Base-by-base conservation (phyloP, 1,284 basidiomycete genomes). In the Pterula multifida region DNA sequence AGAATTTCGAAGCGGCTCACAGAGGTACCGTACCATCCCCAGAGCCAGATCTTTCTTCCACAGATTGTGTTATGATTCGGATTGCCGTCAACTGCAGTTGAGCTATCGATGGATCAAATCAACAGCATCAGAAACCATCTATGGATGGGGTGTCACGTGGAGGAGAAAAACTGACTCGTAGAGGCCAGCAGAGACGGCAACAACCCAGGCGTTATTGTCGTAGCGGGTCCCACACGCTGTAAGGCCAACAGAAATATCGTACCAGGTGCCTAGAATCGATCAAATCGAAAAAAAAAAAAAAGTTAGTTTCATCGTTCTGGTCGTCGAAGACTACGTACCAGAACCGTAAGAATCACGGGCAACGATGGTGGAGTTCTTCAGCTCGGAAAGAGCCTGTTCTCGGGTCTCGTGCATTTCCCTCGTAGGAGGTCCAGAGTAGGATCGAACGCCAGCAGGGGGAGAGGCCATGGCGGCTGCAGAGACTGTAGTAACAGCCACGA, bases 41-140 rank as follows among this genome's bases (percentile, higher is more conserved):
- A 42, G 39, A 42, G 39, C 39, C 39, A 42, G 39, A 42, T 42
- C 39, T 42, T 42, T 17, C 39, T 42, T 42, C 39, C 39, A 22
- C 39, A 42, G 19, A 42, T 42, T 4, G n/a, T 42, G 39, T 42
- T 42, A 17, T 42, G 39, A 17, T 42, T 42, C 9, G 39, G 39
- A 17, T 42, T 42, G 9, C 39, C 39, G 39, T 42, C 39, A 17
- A 42, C 39, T 6, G 39, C 39, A 17, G 39, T 42, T 6, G 39
- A 42, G 39, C 39, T 42, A 42, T 9, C 9, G 9, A n/a, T 6
- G 28, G 28, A 32, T n/a, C n/a, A n/a, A n/a, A n/a, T n/a, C n/a
- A n/a, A n/a, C n/a, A n/a, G n/a, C n/a, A n/a, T n/a, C n/a, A n/a
- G n/a, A n/a, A n/a, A n/a, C n/a, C n/a, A n/a, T n/a, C n/a, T 6